Base-by-base conservation (phyloP, 2,329 filamentous ascomycete species). In the Aspergillus tamarii region DNA sequence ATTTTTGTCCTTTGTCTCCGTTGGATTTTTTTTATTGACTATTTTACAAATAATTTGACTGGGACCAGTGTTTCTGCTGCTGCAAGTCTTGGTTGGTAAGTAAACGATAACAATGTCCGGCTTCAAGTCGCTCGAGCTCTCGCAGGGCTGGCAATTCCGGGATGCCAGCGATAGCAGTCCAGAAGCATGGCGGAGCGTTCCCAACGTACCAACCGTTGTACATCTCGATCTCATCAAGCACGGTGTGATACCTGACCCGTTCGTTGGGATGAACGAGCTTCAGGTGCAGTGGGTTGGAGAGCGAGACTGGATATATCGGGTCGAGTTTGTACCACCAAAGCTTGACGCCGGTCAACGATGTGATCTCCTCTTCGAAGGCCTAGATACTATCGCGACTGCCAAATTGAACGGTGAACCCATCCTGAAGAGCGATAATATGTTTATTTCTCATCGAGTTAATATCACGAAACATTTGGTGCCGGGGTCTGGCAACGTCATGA, bases 371-470 rank as follows among this genome's bases (percentile, higher is more conserved):
- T 36, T 36, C 34, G 34, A 36, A 36, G 34, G 34, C 34, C 34
- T 36, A 16, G 34, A 36, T 36, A 36, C 34, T 36, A 36, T 36
- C 34, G 34, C 34, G 34, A 36, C 14, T 36, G 34, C 8, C 34
- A 36, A 36, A 7, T 16, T 36, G 14, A 36, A 36, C 14, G 34
- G 34, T 16, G 34, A 36, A 36, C 5, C 6, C 2, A 88, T 94
- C 41, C 81, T 93, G 5, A 83, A 89, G 73, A 86, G 86, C 10
- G 88, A 92, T 62, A 93, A 92, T 76, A 94, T 94, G 91, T 94
- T 94, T 72, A 80, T 89, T 4, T 86, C 89, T 0, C 84, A 92
- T 69, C 84, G 90, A 4, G 84, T 92, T 5, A 86, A 93, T 64
- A 85, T 94, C 12, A 88, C 88, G 0, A 74, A 69, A 32, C 62